Evolutionary conservation across 2,329 filamentous ascomycete genomes (phyloP), one percentile per base, ranked within the genome.

Genomic region (Ceratocystis albifundus): DNA sequence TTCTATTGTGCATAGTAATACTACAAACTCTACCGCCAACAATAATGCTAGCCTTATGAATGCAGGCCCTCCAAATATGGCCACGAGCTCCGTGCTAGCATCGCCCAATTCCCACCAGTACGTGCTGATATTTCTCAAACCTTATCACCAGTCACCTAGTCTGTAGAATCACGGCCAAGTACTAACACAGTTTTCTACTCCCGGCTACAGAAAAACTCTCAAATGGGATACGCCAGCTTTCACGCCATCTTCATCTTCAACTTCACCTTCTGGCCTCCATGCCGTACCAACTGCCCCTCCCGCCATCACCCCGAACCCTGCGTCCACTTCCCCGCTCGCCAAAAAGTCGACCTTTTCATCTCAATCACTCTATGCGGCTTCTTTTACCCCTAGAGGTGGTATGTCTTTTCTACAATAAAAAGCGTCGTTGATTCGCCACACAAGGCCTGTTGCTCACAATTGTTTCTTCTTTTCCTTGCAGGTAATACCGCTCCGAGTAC

Each of bases 191-290:
- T 41, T 41, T 12, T 41, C 10, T 41, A 41, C 12, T 12, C 15
- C 12, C 12, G 36, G 36, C 22, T 59, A 28, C 20, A 68, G 65
- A 45, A 66, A 66, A 62, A 15, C 61, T 48, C 48, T 99, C 70
- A 99, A 96, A 75, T 94, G 96, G 73, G 94, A 97, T 72, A 97
- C 94, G 7, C 93, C 94, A 12, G 90, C 93, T 61, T 99, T 99
- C 75, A 96, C 90, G 0, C 93, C 93, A 4, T 79, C 83, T 15
- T 65, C 64, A 25, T 68, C 67, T 28, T 64, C 67, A n/a, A 66
- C 67, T 4, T 68, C 67, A 12, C 67, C 65, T 17, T 68, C 67
- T 22, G 67, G 61, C 5, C 65, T 65, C 2, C 64, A 66, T 48
- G 65, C 67, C 8, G 64, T 66, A 4, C 67, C 67, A 22, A 66